Evolutionary conservation across 176 grass and related monocot species (phyloP).

Genomic region (Rhynchospora tenuis): DNA sequence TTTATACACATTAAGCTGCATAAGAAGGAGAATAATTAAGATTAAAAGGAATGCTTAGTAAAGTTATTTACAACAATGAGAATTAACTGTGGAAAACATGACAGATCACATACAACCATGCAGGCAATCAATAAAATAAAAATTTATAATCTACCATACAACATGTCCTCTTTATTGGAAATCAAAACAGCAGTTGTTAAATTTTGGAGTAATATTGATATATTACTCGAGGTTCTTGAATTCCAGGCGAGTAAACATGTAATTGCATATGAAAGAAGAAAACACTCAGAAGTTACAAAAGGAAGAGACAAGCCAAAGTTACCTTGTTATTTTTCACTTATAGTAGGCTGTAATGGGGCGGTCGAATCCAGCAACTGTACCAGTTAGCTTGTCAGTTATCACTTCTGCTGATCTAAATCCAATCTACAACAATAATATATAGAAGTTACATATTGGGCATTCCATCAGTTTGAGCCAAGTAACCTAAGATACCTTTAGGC

Average conservation of each 20-base stretch:
- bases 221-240: not conserved
- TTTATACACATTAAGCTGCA: not conserved
- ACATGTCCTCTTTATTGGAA: not conserved
- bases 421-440: conserved; percentile 40
- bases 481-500: not conserved
- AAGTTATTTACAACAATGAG: not conserved
- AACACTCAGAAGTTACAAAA: not conserved
- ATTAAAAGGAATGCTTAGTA: not conserved
- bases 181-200: not conserved
- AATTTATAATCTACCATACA: not conserved
- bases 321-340: conserved; percentile 46
- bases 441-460: not conserved
- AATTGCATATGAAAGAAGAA: not conserved
- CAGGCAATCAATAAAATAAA: not conserved
- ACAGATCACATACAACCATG: not conserved
- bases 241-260: not conserved
- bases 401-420: conserved; percentile 81
- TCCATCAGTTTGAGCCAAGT: not conserved
- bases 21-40: not conserved
- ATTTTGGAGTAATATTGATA: not conserved
- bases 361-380: conserved; percentile 66
- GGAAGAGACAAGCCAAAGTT: not conserved
- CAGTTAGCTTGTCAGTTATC: conserved; percentile 51
- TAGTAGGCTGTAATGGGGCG: conserved; percentile 63
- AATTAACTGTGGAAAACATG: not conserved